These are phyloP conservation scores for Pseudocercospora eumusae DNA, from an alignment of 2,329 filamentous ascomycete species.

Conservation along the genomic window DNA sequence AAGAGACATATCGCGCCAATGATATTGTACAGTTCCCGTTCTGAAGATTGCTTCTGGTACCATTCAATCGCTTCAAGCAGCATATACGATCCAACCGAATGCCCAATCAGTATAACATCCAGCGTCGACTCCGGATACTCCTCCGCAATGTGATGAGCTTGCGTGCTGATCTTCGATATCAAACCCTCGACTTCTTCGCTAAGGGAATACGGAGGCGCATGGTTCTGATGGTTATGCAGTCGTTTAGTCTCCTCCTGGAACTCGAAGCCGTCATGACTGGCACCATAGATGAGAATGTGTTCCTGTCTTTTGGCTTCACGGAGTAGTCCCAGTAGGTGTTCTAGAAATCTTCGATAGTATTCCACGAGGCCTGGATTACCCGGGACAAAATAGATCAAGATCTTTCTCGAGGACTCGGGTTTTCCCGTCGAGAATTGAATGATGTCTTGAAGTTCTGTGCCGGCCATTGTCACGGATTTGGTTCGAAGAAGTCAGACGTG, in stretches of 20 bases:
- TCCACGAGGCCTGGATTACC: constrained; percentile 75
- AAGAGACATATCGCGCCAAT: constrained; percentile 46
- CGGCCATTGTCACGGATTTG: not conserved
- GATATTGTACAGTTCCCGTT: constrained; percentile 24
- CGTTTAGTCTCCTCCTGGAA: constrained; percentile 23
- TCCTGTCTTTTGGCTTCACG: constrained; percentile 29
- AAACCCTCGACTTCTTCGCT: constrained; percentile 47
- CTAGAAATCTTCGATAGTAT: constrained; percentile 71
- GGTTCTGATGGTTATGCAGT: not conserved
- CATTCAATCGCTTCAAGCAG: constrained; percentile 41
- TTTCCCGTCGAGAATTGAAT: not conserved
- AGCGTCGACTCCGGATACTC: constrained; percentile 9
- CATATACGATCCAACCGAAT: constrained; percentile 52
- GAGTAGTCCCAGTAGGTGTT: constrained; percentile 50
- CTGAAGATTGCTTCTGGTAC: constrained; percentile 23
- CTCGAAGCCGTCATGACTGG: constrained; percentile 49
- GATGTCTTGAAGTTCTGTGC: not conserved
- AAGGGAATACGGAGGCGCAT: constrained; percentile 23
- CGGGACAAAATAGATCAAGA: constrained; percentile 70
- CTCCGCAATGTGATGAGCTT: constrained; percentile 14
- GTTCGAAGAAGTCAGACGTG: too few relatives aligned
- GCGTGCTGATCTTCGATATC: constrained; percentile 44
- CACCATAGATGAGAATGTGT: constrained; percentile 42
- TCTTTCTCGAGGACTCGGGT: not conserved
- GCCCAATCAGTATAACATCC: constrained; percentile 47